Base-by-base conservation (phyloP, 768 basidiomycete genomes). In the Collybia sordida region DNA sequence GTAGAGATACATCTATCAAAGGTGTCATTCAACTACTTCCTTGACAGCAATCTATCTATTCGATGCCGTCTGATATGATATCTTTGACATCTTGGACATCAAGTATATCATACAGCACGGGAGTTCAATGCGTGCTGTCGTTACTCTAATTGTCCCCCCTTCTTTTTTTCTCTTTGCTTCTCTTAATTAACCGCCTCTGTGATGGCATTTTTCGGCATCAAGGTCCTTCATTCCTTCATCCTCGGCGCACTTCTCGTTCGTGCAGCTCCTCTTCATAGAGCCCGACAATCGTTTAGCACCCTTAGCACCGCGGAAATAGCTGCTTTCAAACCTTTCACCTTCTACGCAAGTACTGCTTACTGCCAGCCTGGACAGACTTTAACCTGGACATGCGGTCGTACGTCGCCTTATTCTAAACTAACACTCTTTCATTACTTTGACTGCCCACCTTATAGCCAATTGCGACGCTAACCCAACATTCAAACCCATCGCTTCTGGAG, bases 381-480 rank as follows among this genome's bases (percentile, higher is more conserved):
- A 36, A 66, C 69, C 18, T 84, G 82, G 80, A 59, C 72, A 24
- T 85, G 83, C 61, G 84, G 83, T 64, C 53, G 71, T 67, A 50
- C 39, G 55, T 41, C 9, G 9, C 31, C 31, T 14, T 31, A 14
- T 31, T 14, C 8, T 12, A 14, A 11, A 14, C 19, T 11, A 8
- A 22, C 18, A 36, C 22, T 23, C 17, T 6, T 9, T 14, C 18
- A 4, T 14, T 12, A 8, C 8, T 17, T 3, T 22, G 8, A 37
- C 4, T 15, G n/a, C 15, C 7, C 9, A 9, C 6, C 12, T 6
- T 47, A 7, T 52, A 77, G 75, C 63, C 14, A 72, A 76, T 60
- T 82, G 79, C 54, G 35, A 71, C 1, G 78, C 75, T 3, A 81
- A 76, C 57, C 61, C 76, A 4, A 49, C 53, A n/a, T 83, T 83